A percentile compares a stretch with the other conserved stretches of the same genome.
Evolutionary conservation across 2,329 filamentous ascomycete genomes (phyloP).

Genomic region (Fusarium sp.): DNA sequence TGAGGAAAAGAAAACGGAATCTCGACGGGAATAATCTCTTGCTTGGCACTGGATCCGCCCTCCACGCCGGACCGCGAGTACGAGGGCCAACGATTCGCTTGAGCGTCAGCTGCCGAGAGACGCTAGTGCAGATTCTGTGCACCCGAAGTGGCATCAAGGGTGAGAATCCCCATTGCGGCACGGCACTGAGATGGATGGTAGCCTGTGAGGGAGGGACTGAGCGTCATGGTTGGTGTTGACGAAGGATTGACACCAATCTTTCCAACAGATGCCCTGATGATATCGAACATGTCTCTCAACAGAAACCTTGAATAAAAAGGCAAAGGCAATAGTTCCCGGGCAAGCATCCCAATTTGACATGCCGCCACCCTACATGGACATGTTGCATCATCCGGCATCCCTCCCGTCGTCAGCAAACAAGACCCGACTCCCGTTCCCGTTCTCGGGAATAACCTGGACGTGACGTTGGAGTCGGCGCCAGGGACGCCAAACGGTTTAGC

Average conservation of each 20-base stretch:
- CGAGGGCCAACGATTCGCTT: slow-evolving; percentile 32
- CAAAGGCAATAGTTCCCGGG: neutral
- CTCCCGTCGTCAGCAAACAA: slow-evolving; percentile 7
- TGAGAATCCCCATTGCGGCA: slow-evolving; percentile 23
- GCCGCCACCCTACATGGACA: slow-evolving; percentile 6
- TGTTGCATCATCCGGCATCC: slow-evolving; percentile 1
- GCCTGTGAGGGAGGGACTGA: neutral
- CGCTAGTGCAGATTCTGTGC: slow-evolving; percentile 31
- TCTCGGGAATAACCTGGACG: slow-evolving; percentile 40
- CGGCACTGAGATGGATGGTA: slow-evolving; percentile 9
- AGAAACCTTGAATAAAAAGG: neutral
- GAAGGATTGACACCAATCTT: neutral
- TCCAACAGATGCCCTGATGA: neutral
- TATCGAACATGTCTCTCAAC: neutral
- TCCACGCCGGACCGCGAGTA: slow-evolving; percentile 19
- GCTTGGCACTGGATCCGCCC: slow-evolving; percentile 34
- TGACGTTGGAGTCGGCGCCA: slow-evolving; percentile 22
- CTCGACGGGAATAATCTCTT: slow-evolving; percentile 42
- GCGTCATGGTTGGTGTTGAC: neutral
- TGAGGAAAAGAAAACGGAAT: slow-evolving; percentile 39
- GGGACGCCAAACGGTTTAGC: slow-evolving; percentile 19
- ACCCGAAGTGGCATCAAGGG: slow-evolving; percentile 11
- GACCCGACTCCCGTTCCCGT: slow-evolving; percentile 7
- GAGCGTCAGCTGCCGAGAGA: slow-evolving; percentile 26
- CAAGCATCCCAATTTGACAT: neutral